Conservation (phyloP, 2,329 filamentous ascomycete genomes). For the Nigrospora oryzae region DNA sequence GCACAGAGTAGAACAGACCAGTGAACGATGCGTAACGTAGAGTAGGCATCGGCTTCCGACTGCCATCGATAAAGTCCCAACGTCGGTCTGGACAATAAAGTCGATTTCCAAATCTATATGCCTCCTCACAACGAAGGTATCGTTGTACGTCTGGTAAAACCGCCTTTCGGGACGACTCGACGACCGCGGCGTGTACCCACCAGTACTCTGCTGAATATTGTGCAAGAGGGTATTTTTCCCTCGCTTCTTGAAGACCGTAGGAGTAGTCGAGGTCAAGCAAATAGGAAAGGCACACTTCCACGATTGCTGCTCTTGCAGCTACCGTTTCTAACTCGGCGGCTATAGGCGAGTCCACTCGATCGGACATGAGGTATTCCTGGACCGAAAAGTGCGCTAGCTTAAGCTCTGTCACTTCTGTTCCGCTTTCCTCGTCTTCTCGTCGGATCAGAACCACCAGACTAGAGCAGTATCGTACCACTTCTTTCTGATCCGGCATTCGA, state of each 20-base stretch:
- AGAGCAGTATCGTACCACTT: conserved; percentile 11
- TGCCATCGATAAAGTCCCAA: neutral
- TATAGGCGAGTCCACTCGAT: conserved; percentile 6
- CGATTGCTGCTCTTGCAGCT: conserved; percentile 9
- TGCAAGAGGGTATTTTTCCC: conserved; percentile 7
- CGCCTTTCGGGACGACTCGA: conserved; percentile 4
- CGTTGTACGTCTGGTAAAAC: neutral
- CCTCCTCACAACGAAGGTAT: neutral
- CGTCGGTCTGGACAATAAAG: neutral
- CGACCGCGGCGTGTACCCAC: conserved; percentile 6
- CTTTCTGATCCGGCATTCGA: conserved; percentile 10
- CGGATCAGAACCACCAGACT: conserved; percentile 6
- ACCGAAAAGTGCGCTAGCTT: conserved; percentile 21
- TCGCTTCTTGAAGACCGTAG: neutral
- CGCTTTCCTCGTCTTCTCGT: conserved; percentile 1
- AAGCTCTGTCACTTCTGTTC: conserved; percentile 2
- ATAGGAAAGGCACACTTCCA: conserved; percentile 15
- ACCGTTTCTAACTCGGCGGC: conserved; percentile 3
- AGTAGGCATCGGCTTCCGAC: conserved; percentile 1
- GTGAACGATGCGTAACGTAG: conserved; percentile 9
- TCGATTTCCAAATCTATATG: neutral
- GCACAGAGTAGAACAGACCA: conserved; percentile 7
- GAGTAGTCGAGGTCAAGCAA: conserved; percentile 7
- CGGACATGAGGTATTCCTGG: conserved; percentile 19
- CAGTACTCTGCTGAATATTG: conserved; percentile 14